phyloP scores from a whole-genome alignment of 1,284 basidiomycete species.

The Heliocybe sulcata region DNA sequence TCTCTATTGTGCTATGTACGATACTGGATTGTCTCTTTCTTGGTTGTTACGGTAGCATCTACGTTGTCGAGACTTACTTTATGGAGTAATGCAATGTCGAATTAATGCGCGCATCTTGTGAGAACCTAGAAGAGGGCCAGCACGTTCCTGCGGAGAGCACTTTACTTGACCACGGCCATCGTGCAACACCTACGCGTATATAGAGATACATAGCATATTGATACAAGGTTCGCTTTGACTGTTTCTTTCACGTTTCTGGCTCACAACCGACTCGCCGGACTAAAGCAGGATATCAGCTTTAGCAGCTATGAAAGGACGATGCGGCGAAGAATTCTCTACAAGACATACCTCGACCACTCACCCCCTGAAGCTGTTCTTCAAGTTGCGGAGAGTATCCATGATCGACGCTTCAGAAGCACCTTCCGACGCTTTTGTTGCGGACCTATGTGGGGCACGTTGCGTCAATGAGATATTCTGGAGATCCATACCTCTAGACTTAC shows the following conservation, averaged over 20 bases:
- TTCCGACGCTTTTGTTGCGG: constrained; percentile 37
- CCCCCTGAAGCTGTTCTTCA: constrained; percentile 80
- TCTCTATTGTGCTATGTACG: neutral
- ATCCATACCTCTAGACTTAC: constrained; percentile 29
- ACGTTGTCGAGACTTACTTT: neutral
- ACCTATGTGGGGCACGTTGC: constrained; percentile 21
- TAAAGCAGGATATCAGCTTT: neutral
- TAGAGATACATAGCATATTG: neutral
- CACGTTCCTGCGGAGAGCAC: no score
- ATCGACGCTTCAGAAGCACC: constrained; percentile 43
- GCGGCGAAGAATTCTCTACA: no score
- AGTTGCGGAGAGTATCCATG: constrained; percentile 70
- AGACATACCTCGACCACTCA: constrained; percentile 12
- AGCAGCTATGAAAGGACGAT: neutral
- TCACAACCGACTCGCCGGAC: neutral
- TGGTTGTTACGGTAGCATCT: neutral
- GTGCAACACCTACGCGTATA: neutral
- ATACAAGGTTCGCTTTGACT: no score
- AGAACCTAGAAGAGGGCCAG: no score
- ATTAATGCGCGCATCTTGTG: neutral
- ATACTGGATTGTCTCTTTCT: neutral
- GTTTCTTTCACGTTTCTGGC: neutral
- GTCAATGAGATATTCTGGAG: constrained; percentile 3
- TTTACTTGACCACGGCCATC: no score
- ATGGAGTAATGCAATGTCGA: neutral